A percentile compares a stretch with the other conserved stretches of the same genome.
Evolutionary conservation across 192 early-diverging fungal genomes (phyloP).

Genomic region (Spinellus fusiger): DNA sequence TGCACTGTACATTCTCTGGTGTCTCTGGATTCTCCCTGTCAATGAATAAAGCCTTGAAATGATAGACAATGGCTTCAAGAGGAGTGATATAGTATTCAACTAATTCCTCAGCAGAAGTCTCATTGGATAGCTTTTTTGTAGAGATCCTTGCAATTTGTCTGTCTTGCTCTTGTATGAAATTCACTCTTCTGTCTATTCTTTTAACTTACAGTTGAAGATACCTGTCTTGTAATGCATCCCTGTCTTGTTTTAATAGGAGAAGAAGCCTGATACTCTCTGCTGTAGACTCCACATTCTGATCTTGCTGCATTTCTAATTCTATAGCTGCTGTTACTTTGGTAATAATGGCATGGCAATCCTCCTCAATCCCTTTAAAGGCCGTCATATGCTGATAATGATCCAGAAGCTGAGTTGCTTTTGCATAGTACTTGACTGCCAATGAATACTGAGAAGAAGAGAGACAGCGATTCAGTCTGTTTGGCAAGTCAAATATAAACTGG

Average conservation of each 20-base stretch:
- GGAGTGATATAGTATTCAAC: background rate
- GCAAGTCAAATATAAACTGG: constrained; percentile 87
- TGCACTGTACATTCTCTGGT: constrained; percentile 2
- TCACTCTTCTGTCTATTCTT: too few species aligned
- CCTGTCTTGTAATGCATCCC: constrained; percentile 32
- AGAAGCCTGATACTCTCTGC: constrained; percentile 45
- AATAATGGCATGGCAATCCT: constrained; percentile 78
- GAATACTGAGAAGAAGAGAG: constrained; percentile 54
- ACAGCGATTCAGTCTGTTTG: constrained; percentile 59
- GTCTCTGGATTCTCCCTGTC: background rate
- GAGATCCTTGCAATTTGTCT: constrained; percentile 14
- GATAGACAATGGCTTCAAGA: constrained; percentile 6
- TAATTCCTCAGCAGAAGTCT: background rate
- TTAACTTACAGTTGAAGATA: constrained; percentile 45
- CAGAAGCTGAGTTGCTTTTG: constrained; percentile 62
- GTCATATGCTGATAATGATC: constrained; percentile 72
- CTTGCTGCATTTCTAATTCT: constrained; percentile 40
- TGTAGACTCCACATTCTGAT: constrained; percentile 38
- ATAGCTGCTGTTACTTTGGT: constrained; percentile 59
- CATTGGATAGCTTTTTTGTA: constrained; percentile 2
- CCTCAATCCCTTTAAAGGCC: constrained; percentile 72
- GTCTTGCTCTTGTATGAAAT: too few species aligned
- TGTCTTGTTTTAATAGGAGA: constrained; percentile 38
- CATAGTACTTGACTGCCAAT: constrained; percentile 74
- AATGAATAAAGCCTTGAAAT: constrained; percentile 6